Percentiles rank a stretch among this genome's conserved stretches.
These are phyloP conservation scores for Suillus bovinus DNA, from an alignment of 768 basidiomycete genomes.

Conservation along the genomic window DNA sequence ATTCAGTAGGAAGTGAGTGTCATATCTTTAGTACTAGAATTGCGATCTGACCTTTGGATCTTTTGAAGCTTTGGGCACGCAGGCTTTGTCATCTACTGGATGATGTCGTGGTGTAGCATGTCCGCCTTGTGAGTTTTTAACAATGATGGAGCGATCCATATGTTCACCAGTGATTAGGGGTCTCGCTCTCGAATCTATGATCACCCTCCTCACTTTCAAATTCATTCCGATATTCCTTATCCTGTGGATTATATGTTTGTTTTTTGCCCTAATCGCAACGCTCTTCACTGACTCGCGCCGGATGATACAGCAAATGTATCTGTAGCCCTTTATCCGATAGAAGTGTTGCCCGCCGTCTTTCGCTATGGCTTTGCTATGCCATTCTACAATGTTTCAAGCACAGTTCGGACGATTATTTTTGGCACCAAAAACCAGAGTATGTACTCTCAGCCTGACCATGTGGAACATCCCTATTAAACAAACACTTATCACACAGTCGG, in stretches of 20 bases:
- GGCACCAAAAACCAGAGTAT: conserved; percentile 59
- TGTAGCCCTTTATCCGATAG: conserved; percentile 56
- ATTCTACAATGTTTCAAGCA: conserved; percentile 68
- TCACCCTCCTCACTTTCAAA: conserved; percentile 52
- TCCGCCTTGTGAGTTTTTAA: conserved; percentile 46
- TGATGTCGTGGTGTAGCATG: conserved; percentile 62
- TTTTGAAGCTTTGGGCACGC: conserved; percentile 41
- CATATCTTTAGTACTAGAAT: background rate
- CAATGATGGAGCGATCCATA: background rate
- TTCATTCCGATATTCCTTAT: conserved; percentile 64
- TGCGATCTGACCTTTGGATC: conserved; percentile 3
- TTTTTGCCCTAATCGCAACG: background rate
- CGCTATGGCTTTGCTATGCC: conserved; percentile 70
- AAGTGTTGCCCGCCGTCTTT: conserved; percentile 56
- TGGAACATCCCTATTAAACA: conserved; percentile 4
- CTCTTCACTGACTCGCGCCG: background rate
- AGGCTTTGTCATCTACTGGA: conserved; percentile 69
- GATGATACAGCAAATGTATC: conserved; percentile 52
- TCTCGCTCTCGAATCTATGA: conserved; percentile 58
- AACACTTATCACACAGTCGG: conserved; percentile 44
- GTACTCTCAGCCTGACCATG: conserved; percentile 21
- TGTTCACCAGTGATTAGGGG: conserved; percentile 42
- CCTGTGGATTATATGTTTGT: conserved; percentile 61
- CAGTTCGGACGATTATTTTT: conserved; percentile 65
- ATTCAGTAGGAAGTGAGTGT: conserved; percentile 46